phyloP scores from a whole-genome alignment of 495 filamentous ascomycete genomes.

The Pyronema domesticum region DNA sequence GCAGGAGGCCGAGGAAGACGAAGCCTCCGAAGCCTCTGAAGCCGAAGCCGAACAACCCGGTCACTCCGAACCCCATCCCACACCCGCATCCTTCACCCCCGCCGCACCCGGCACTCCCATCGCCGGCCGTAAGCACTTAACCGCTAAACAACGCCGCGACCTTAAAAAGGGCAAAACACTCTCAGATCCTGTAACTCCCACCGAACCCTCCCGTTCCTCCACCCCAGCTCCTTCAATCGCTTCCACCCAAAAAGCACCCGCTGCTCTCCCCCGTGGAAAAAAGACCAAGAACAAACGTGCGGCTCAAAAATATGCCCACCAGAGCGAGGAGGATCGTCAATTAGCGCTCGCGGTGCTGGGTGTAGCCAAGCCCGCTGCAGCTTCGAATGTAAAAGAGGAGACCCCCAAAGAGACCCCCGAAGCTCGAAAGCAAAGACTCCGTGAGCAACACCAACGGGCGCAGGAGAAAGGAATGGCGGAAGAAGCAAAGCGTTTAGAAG shows the following conservation, averaged over 20 bases:
- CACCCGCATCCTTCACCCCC: slow-evolving; percentile 13
- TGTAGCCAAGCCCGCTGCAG: slow-evolving; percentile 44
- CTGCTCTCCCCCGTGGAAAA: slow-evolving; percentile 52
- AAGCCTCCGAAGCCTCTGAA: slow-evolving; percentile 9
- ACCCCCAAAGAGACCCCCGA: slow-evolving; percentile 3
- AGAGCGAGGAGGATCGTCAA: slow-evolving; percentile 81
- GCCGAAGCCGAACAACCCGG: slow-evolving; percentile 3
- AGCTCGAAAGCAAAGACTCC: slow-evolving; percentile 41
- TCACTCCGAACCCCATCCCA: slow-evolving; percentile 10
- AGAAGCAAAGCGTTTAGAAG: slow-evolving; percentile 42
- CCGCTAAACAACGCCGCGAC: slow-evolving; percentile 34
- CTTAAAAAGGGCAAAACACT: slow-evolving; percentile 31
- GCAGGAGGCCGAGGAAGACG: slow-evolving; percentile 5
- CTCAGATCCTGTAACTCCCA: background rate
- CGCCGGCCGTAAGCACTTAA: slow-evolving; percentile 26
- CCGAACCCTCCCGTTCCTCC: slow-evolving; percentile 4
- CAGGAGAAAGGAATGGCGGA: slow-evolving; percentile 43
- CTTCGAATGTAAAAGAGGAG: slow-evolving; percentile 13
- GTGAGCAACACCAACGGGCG: slow-evolving; percentile 58
- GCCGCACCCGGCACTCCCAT: background rate
- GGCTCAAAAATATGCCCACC: slow-evolving; percentile 76
- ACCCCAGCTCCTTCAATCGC: slow-evolving; percentile 11
- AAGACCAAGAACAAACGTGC: slow-evolving; percentile 71
- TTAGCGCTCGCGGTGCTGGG: slow-evolving; percentile 70
- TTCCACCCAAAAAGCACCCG: slow-evolving; percentile 26